Base-by-base conservation (phyloP, 179 eudicot species). In the Beta lomatogona region DNA sequence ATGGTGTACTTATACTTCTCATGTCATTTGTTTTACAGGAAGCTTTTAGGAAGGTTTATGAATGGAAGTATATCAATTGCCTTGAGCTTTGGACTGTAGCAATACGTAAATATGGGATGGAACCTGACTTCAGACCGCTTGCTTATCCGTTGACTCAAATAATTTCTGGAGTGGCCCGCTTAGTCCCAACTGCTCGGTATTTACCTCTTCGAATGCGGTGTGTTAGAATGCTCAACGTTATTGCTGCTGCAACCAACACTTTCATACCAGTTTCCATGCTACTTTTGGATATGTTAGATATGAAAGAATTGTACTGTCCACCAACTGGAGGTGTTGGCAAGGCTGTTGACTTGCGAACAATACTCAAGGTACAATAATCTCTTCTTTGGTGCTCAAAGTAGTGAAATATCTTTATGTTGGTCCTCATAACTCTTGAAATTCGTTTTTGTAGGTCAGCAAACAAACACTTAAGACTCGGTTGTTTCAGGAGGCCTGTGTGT, bases 11-110 rank as follows among this genome's bases (percentile, higher is more conserved):
- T 10, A 10, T 45, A 46, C 44, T 77, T 60, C 2, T 58, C 2
- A 14, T 58, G 18, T 77, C 7, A 31, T 10, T 22, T 66, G 28
- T 84, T 82, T 54, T 73, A 10, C 83, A 96, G 99, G 96, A 94
- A 85, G 83, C 90, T 78, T 94, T 90, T 73, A 83, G 93, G 75
- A 96, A 94, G 85, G 98, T 96, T 79, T 93, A 94, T 88, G 93
- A 91, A 74, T 96, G 99, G 99, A 96, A 96, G 88, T 96, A 79
- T 82, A 89, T 96, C 67, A 91, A 91, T 66, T 96, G 99, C 82
- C 97, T 96, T 67, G 98, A 96, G 89, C 99, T 96, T 77, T 96
- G 99, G 99, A 91, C 94, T 80, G 92, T 89, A 87, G 98, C 98
- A 81, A 86, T 96, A 78, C 93, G 97, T 84, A 92, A 89, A 57